phyloP scores from a whole-genome alignment of 306 rosid genomes.

The Comarum palustre region DNA sequence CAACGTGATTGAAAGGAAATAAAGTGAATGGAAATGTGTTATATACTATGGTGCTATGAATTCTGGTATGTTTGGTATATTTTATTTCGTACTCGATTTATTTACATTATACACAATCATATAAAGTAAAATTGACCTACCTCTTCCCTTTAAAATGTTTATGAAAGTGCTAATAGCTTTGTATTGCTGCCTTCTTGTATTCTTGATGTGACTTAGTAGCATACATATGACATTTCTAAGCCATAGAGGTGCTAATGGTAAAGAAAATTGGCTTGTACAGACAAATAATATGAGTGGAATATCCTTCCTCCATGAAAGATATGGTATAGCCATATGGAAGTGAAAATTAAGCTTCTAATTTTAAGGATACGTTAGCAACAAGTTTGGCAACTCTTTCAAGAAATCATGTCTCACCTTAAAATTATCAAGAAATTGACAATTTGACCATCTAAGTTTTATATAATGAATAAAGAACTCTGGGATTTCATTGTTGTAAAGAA shows the following conservation, averaged over 20 bases:
- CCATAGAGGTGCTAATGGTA: not conserved
- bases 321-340: not conserved
- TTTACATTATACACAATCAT: not conserved
- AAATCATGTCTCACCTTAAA: not conserved
- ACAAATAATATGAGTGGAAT: not conserved
- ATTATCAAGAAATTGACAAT: not conserved
- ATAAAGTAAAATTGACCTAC: not conserved
- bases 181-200: not conserved
- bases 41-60: not conserved
- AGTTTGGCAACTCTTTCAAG: not conserved
- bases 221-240: too few species aligned
- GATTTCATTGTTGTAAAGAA: not conserved
- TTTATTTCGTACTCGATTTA: not conserved
- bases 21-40: constrained; percentile 1
- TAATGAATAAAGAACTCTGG: not conserved
- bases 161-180: not conserved
- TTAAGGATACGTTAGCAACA: not conserved
- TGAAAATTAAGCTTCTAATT: not conserved
- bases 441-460: not conserved
- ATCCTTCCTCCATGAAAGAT: not conserved
- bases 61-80: not conserved
- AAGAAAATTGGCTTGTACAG: not conserved
- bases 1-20: constrained; percentile 1
- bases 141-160: not conserved
- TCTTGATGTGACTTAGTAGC: not conserved